Evolutionary conservation across 169 alveolate species (phyloP).

Genomic region (Plasmodium vivax): DNA sequence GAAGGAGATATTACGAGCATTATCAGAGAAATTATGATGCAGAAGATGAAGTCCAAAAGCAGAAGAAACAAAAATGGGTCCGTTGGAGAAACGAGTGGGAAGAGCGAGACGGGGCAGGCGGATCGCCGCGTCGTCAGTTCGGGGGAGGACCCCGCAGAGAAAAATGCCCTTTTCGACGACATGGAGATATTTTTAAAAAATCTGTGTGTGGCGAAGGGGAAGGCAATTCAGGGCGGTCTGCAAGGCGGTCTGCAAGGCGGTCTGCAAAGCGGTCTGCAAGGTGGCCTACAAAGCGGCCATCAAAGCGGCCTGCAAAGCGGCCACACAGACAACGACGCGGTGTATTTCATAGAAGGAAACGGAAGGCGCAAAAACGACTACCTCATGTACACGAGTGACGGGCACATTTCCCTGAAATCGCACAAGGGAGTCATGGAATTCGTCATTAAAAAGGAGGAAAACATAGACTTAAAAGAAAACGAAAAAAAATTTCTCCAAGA

Average conservation of each 20-base stretch:
- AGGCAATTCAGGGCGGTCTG: slow-evolving; percentile 1
- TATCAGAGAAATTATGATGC: slow-evolving; percentile 17
- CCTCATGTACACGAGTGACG: slow-evolving; percentile 45
- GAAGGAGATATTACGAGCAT: slow-evolving; percentile 15
- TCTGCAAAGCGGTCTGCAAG: too few species aligned
- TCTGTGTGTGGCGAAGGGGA: slow-evolving; percentile 61
- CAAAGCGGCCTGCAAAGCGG: not conserved
- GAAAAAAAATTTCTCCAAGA: slow-evolving; percentile 4
- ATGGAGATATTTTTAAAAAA: slow-evolving; percentile 43
- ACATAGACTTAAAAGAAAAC: not conserved
- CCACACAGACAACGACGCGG: not conserved
- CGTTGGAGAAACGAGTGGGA: not conserved
- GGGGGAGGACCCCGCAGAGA: slow-evolving; percentile 11
- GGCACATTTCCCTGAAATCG: slow-evolving; percentile 25
- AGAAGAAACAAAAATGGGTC: slow-evolving; percentile 1
- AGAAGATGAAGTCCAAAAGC: not conserved
- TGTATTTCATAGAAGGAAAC: slow-evolving; percentile 38
- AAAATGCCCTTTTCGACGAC: slow-evolving; percentile 49
- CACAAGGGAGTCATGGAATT: slow-evolving; percentile 57
- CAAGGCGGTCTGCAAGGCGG: too few species aligned
- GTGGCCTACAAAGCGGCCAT: not conserved
- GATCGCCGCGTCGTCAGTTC: not conserved
- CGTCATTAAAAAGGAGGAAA: slow-evolving; percentile 13
- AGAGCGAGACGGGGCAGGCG: not conserved
- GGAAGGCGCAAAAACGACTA: slow-evolving; percentile 14